Conservation (phyloP, 176 grass and related monocot genomes). For the Coix lacrymajobi region DNA sequence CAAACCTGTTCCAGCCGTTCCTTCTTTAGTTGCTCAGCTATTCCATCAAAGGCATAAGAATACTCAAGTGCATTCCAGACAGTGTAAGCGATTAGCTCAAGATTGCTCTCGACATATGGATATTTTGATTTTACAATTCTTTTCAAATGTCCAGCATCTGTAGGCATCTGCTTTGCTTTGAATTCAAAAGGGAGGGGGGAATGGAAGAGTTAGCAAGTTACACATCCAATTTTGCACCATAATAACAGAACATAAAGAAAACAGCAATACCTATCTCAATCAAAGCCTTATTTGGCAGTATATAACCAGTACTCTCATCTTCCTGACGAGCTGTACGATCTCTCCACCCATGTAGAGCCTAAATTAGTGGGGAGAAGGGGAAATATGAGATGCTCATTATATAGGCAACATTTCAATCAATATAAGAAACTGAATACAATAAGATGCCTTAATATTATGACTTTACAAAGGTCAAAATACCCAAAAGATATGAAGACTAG, state of each 20-base stretch:
- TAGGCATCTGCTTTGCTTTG: slow-evolving; percentile 84
- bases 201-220: slow-evolving; percentile 9
- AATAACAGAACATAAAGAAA: not conserved
- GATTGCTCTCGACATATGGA: slow-evolving; percentile 64
- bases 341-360: slow-evolving; percentile 87
- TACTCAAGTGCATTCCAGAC: slow-evolving; percentile 50
- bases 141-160: slow-evolving; percentile 51
- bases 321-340: slow-evolving; percentile 65
- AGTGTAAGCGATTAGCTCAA: slow-evolving; percentile 40
- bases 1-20: slow-evolving; percentile 30
- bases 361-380: not conserved
- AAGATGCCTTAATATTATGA: slow-evolving; percentile 15
- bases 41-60: slow-evolving; percentile 53
- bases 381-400: slow-evolving; percentile 9
- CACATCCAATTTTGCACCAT: not conserved
- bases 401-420: not conserved
- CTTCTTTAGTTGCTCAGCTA: slow-evolving; percentile 72
- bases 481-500: not conserved
- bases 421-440: not conserved
- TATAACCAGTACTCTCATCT: slow-evolving; percentile 97
- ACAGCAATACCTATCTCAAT: slow-evolving; percentile 80
- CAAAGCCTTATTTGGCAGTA: slow-evolving; percentile 85
- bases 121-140: slow-evolving; percentile 71
- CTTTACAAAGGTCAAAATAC: not conserved
- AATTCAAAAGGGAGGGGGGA: slow-evolving; percentile 2